A percentile compares a stretch with the other conserved stretches of the same genome.
phyloP scores from a whole-genome alignment of 495 filamentous ascomycete species.

The Neurospora tetrasperma region DNA sequence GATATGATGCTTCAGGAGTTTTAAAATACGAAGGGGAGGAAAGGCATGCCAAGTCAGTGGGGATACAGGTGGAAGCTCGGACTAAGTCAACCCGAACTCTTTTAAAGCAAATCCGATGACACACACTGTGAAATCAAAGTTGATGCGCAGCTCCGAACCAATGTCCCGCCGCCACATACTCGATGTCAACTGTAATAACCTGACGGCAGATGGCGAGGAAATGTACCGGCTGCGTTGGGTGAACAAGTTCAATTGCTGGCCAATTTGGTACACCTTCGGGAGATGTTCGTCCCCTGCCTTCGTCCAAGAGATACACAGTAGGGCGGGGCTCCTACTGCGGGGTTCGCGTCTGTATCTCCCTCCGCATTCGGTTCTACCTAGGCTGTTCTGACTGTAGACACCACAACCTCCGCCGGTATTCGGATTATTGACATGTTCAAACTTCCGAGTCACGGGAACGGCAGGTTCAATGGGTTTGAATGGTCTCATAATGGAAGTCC shows the following conservation, averaged over 20 bases:
- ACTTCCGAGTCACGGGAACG: too few species aligned
- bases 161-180: neutral
- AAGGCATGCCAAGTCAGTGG: conserved; percentile 2
- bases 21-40: neutral
- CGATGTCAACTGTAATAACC: neutral
- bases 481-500: too few species aligned
- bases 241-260: neutral
- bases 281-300: neutral
- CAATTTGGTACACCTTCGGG: neutral
- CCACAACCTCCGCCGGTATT: neutral
- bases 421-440: too few species aligned
- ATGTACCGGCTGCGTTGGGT: neutral
- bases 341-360: neutral
- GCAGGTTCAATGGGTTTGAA: too few species aligned
- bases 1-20: too few species aligned
- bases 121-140: neutral
- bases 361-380: neutral
- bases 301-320: neutral
- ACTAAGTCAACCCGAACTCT: neutral
- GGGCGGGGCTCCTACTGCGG: neutral
- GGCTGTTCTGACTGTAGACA: neutral
- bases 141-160: neutral
- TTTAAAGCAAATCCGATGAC: neutral
- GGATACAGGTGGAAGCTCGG: neutral
- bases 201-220: neutral